Percentiles rank a stretch among this genome's conserved stretches.
Evolutionary conservation across 164 flowering plant species (phyloP).

Genomic region (Protea cynaroides): DNA sequence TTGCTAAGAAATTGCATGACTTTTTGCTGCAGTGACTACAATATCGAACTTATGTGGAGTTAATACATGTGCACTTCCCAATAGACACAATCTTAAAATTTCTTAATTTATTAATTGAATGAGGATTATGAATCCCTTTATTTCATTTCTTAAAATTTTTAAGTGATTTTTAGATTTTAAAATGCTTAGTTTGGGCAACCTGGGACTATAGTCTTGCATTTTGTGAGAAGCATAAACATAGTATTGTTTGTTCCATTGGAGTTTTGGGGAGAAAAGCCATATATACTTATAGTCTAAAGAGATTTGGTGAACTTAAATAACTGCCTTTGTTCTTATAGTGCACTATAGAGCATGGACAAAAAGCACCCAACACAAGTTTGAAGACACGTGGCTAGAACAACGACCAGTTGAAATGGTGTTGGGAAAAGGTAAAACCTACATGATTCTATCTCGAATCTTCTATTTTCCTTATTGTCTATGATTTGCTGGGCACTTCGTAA

Average conservation of each 20-base stretch:
- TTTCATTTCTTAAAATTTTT: neutral
- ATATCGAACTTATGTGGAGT: too few species aligned
- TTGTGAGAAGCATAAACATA: neutral
- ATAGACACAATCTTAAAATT: neutral
- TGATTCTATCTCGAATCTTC: neutral
- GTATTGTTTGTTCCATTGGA: neutral
- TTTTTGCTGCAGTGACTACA: neutral
- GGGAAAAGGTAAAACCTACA: slow-evolving; percentile 66
- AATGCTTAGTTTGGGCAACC: neutral
- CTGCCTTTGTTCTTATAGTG: slow-evolving; percentile 38
- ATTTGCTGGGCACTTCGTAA: neutral
- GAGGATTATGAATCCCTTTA: neutral
- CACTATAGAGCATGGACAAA: slow-evolving; percentile 95
- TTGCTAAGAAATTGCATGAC: neutral
- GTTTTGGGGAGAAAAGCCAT: neutral
- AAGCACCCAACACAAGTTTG: slow-evolving; percentile 89
- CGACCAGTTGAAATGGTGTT: slow-evolving; percentile 66
- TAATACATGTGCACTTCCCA: too few species aligned
- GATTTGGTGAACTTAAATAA: slow-evolving; percentile 8
- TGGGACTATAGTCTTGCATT: neutral
- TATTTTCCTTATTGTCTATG: neutral
- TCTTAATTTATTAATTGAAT: neutral
- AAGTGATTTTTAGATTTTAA: neutral
- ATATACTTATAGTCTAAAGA: neutral
- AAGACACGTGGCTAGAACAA: slow-evolving; percentile 96